phyloP scores from a whole-genome alignment of 2,329 filamentous ascomycete genomes.

The Paecilomyces fulvus region DNA sequence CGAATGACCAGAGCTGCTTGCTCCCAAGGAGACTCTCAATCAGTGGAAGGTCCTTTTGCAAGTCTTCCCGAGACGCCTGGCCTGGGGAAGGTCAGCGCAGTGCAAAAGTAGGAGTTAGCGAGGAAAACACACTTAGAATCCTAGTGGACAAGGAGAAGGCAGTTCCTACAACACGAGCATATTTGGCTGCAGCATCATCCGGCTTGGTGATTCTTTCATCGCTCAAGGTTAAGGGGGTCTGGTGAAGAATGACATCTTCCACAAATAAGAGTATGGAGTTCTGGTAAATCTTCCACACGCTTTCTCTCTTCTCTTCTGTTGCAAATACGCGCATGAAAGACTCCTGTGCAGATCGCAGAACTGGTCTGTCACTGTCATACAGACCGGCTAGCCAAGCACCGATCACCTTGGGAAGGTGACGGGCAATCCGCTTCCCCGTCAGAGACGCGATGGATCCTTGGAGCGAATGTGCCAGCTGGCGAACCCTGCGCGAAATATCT shows the following conservation, averaged over 20 bases:
- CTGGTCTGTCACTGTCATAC: conserved; percentile 74
- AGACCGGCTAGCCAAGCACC: conserved; percentile 86
- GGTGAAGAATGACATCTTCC: conserved; percentile 63
- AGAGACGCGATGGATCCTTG: conserved; percentile 55
- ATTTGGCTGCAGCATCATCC: conserved; percentile 81
- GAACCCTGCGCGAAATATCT: conserved; percentile 77
- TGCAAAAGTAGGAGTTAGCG: not conserved
- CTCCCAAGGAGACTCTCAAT: conserved; percentile 61
- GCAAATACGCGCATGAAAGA: conserved; percentile 68
- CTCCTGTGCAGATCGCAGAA: conserved; percentile 66
- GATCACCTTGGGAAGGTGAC: conserved; percentile 65
- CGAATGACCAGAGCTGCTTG: conserved; percentile 53
- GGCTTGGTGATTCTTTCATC: conserved; percentile 76
- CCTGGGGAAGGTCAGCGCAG: conserved; percentile 17
- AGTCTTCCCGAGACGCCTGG: conserved; percentile 37
- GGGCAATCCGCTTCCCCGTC: conserved; percentile 73
- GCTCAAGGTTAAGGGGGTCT: conserved; percentile 74
- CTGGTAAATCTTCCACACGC: conserved; percentile 77
- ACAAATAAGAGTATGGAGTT: conserved; percentile 73
- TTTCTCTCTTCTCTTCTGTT: conserved; percentile 66
- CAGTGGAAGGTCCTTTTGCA: conserved; percentile 50
- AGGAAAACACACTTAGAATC: conserved; percentile 37
- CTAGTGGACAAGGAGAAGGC: conserved; percentile 48
- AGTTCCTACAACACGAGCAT: conserved; percentile 65
- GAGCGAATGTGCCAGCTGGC: conserved; percentile 72